A percentile compares a stretch with the other conserved stretches of the same genome.
These are phyloP conservation scores for Lachancea cidri DNA, from an alignment of 805 yeast genomes.

Conservation along the genomic window DNA sequence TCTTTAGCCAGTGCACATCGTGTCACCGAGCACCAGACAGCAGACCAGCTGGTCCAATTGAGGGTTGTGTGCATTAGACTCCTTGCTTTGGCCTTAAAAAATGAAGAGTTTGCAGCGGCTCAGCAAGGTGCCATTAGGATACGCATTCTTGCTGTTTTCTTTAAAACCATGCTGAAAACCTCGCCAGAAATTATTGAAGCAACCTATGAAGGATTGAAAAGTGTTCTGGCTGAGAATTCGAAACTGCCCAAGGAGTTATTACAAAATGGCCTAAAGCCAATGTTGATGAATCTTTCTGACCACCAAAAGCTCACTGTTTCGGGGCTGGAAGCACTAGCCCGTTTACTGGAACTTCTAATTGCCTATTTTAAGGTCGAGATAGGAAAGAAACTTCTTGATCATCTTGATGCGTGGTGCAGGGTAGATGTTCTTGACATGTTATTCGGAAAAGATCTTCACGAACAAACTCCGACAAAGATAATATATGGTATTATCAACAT, in stretches of 20 bases:
- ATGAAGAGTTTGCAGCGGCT: constrained; percentile 73
- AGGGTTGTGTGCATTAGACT: constrained; percentile 86
- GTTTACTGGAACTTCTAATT: constrained; percentile 77
- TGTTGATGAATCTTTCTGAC: constrained; percentile 91
- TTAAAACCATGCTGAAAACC: constrained; percentile 83
- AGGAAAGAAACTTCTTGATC: constrained; percentile 88
- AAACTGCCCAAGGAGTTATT: constrained; percentile 88
- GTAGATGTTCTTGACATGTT: constrained; percentile 69
- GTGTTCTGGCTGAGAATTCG: constrained; percentile 77
- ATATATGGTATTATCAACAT: constrained; percentile 87
- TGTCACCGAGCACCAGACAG: constrained; percentile 77
- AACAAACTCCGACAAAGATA: constrained; percentile 77
- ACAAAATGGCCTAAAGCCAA: constrained; percentile 94
- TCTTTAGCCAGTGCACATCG: constrained; percentile 84
- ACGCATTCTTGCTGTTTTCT: constrained; percentile 85
- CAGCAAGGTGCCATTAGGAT: constrained; percentile 76
- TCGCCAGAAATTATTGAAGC: constrained; percentile 88
- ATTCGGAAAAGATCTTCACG: constrained; percentile 73
- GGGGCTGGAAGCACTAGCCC: constrained; percentile 86
- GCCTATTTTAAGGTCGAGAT: constrained; percentile 96
- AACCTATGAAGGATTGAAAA: constrained; percentile 81
- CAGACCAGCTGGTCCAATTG: constrained; percentile 80
- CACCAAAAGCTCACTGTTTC: constrained; percentile 84
- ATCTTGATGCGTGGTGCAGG: constrained; percentile 93
- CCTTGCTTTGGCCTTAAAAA: constrained; percentile 75